Percentiles rank a stretch among this genome's conserved stretches.
These are phyloP conservation scores for Cladobotryum protrusum DNA, from an alignment of 2,329 filamentous ascomycete genomes.

Conservation along the genomic window DNA sequence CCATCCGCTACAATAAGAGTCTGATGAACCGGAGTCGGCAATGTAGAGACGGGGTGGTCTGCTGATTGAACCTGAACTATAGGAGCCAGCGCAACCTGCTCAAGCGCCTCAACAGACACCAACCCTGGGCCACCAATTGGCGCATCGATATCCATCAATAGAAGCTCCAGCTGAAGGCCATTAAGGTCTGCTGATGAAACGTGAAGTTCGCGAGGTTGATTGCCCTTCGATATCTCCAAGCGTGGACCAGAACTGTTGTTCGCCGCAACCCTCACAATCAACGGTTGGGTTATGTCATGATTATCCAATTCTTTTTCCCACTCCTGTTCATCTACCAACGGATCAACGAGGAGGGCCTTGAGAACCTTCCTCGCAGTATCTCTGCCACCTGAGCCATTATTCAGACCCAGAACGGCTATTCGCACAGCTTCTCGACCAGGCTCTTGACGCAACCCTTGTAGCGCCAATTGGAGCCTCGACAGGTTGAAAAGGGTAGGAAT, in stretches of 20 bases:
- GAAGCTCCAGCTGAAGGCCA: conserved; percentile 57
- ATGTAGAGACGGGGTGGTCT: conserved; percentile 56
- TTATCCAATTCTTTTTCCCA: conserved; percentile 61
- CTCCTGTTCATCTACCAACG: conserved; percentile 52
- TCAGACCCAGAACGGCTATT: conserved; percentile 50
- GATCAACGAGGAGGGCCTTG: conserved; percentile 64
- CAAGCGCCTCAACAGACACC: conserved; percentile 36
- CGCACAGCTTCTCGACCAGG: conserved; percentile 53
- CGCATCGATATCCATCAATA: conserved; percentile 47
- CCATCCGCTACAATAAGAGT: conserved; percentile 69
- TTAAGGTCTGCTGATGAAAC: conserved; percentile 58
- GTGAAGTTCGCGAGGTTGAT: conserved; percentile 50
- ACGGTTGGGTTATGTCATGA: conserved; percentile 46
- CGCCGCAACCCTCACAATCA: conserved; percentile 54
- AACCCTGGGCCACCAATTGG: conserved; percentile 28
- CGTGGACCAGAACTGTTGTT: conserved; percentile 22
- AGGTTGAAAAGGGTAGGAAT: conserved; percentile 59
- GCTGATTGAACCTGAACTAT: conserved; percentile 63
- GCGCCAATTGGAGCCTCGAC: conserved; percentile 64
- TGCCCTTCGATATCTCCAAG: conserved; percentile 24
- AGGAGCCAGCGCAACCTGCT: conserved; percentile 69
- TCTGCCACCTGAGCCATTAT: conserved; percentile 30
- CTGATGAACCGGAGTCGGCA: conserved; percentile 80
- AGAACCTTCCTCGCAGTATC: conserved; percentile 58
- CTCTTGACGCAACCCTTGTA: conserved; percentile 55